These are phyloP conservation scores for Syzygium malaccense DNA, from an alignment of 441 rosid species.

Conservation along the genomic window DNA sequence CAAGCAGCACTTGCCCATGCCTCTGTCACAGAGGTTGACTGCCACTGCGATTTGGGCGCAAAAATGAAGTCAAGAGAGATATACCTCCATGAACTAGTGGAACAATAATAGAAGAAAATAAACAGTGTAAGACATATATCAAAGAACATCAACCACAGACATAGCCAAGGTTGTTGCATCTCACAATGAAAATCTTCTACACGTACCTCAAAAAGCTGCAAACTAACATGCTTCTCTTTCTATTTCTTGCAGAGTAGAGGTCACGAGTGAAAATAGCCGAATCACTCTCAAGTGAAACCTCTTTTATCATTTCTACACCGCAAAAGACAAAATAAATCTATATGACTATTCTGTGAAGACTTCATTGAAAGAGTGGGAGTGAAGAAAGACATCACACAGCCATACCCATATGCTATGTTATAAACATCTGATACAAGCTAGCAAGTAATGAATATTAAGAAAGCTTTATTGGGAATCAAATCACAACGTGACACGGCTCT, in stretches of 20 bases:
- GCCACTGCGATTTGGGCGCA: not conserved
- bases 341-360: not conserved
- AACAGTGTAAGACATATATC: not conserved
- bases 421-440: not conserved
- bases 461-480: not conserved
- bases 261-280: too few species aligned
- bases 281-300: too few species aligned
- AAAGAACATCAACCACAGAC: not conserved
- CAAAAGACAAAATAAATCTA: too few species aligned
- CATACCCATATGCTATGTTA: not conserved
- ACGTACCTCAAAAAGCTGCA: not conserved
- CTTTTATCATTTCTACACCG: too few species aligned
- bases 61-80: not conserved
- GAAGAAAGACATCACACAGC: not conserved
- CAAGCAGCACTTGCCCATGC: not conserved
- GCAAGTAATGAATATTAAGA: not conserved
- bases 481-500: not conserved
- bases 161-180: not conserved
- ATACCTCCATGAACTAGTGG: too few species aligned
- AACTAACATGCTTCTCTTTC: not conserved
- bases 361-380: not conserved
- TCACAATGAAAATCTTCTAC: not conserved
- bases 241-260: not conserved
- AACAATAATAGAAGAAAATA: not conserved
- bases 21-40: not conserved